A percentile compares a stretch with the other conserved stretches of the same genome.
These are phyloP conservation scores for Botrytis paeoniae DNA, from an alignment of 2,329 filamentous ascomycete species.

Conservation along the genomic window DNA sequence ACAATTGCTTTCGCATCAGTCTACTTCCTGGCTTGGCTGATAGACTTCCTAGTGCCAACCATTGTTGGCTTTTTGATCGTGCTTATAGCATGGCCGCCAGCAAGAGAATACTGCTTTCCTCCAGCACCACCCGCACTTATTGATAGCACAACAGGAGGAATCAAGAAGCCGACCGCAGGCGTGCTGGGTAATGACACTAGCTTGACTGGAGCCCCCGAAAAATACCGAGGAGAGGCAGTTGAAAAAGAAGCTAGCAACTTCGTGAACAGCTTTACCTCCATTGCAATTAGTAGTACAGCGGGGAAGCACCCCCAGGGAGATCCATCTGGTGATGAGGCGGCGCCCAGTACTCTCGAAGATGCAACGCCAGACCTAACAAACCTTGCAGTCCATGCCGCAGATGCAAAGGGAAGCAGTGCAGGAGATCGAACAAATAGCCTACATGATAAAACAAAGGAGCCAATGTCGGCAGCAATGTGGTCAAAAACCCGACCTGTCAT, in stretches of 20 bases:
- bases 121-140: slow-evolving; percentile 74
- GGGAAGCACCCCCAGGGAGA: slow-evolving; percentile 72
- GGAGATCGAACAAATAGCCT: slow-evolving; percentile 49
- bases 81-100: slow-evolving; percentile 63
- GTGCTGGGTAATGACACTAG: slow-evolving; percentile 74
- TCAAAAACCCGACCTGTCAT: slow-evolving; percentile 71
- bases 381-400: slow-evolving; percentile 51
- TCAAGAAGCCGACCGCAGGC: slow-evolving; percentile 74
- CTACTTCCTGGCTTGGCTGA: slow-evolving; percentile 63
- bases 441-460: slow-evolving; percentile 75
- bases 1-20: slow-evolving; percentile 61
- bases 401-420: slow-evolving; percentile 49
- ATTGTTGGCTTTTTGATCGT: slow-evolving; percentile 57
- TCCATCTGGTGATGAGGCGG: slow-evolving; percentile 38
- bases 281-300: slow-evolving; percentile 71
- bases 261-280: slow-evolving; percentile 67
- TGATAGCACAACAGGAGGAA: slow-evolving; percentile 63
- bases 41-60: slow-evolving; percentile 67
- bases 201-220: slow-evolving; percentile 77
- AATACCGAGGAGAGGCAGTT: slow-evolving; percentile 77
- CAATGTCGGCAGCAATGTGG: slow-evolving; percentile 75
- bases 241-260: slow-evolving; percentile 82
- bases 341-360: slow-evolving; percentile 42
- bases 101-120: slow-evolving; percentile 66
- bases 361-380: slow-evolving; percentile 60